These are phyloP conservation scores for Colletotrichum graminicola DNA, from an alignment of 2,329 filamentous ascomycete genomes.

Conservation along the genomic window DNA sequence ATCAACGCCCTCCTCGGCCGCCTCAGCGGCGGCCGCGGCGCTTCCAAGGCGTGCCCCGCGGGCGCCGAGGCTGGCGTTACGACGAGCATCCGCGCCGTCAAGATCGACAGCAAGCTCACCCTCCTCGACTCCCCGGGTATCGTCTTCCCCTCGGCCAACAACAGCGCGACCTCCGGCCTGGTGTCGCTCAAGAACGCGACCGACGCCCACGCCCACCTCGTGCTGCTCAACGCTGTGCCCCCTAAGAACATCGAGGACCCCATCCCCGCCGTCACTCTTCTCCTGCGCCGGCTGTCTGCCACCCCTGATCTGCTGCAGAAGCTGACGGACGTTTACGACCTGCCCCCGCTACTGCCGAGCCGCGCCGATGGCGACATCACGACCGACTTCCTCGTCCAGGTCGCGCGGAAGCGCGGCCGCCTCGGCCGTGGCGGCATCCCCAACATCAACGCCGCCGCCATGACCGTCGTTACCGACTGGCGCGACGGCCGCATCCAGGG, in stretches of 20 bases:
- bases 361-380: conserved; percentile 79
- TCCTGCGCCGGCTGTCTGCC: conserved; percentile 83
- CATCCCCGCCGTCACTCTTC: conserved; percentile 84
- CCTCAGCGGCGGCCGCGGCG: conserved; percentile 74
- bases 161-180: conserved; percentile 54
- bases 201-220: conserved; percentile 84
- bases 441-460: conserved; percentile 88
- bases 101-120: conserved; percentile 94
- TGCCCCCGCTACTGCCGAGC: conserved; percentile 79
- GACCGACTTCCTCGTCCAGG: conserved; percentile 93
- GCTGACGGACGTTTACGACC: conserved; percentile 84
- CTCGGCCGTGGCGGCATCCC: conserved; percentile 91
- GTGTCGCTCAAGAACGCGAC: conserved; percentile 70
- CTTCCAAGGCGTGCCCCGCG: conserved; percentile 79
- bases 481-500: conserved; percentile 94
- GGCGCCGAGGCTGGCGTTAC: conserved; percentile 95
- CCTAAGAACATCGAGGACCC: conserved; percentile 96
- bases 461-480: conserved; percentile 97
- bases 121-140: conserved; percentile 95
- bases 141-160: conserved; percentile 81
- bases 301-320: conserved; percentile 81
- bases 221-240: conserved; percentile 91
- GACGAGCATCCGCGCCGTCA: conserved; percentile 87
- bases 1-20: conserved; percentile 91
- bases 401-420: conserved; percentile 91